Percentiles rank a stretch among this genome's conserved stretches.
Conservation (phyloP, 164 flowering plant genomes). For the Tetrastigma voinierianum region DNA sequence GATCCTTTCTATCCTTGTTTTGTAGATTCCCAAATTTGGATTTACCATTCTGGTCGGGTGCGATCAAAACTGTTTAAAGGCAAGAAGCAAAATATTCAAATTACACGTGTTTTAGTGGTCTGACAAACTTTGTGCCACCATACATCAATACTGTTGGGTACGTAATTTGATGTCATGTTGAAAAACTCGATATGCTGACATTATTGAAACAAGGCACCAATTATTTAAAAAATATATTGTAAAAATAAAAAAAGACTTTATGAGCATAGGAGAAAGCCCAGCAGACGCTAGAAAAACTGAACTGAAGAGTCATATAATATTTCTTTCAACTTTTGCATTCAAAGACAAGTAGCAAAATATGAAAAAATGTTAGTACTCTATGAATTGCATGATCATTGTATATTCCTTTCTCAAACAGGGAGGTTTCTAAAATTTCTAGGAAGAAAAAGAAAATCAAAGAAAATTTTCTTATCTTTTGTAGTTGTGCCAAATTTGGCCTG, state of each 20-base stretch:
- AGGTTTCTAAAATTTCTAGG: too few species aligned
- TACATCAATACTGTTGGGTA: conserved; percentile 35
- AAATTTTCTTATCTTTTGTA: neutral
- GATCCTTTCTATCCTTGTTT: neutral
- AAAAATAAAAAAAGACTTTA: neutral
- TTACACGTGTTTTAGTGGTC: conserved; percentile 39
- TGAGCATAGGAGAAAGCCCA: too few species aligned
- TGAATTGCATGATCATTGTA: too few species aligned
- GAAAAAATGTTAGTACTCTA: too few species aligned
- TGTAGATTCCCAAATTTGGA: too few species aligned
- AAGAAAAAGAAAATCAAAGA: too few species aligned
- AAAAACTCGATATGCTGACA: neutral
- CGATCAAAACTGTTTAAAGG: conserved; percentile 28
- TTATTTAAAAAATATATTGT: neutral
- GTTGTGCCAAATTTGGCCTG: neutral
- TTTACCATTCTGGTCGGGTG: conserved; percentile 11
- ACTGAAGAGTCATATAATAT: too few species aligned
- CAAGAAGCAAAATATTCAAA: conserved; percentile 27
- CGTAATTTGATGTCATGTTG: conserved; percentile 1
- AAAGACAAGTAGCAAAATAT: too few species aligned
- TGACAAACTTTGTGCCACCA: conserved; percentile 30
- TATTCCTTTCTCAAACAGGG: too few species aligned
- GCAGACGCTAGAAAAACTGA: too few species aligned
- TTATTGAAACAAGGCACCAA: neutral
- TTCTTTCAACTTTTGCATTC: too few species aligned